Percentiles rank a stretch among this genome's conserved stretches.
phyloP scores from a whole-genome alignment of 345 rosid species.

The Euphorbia pulcherrima region DNA sequence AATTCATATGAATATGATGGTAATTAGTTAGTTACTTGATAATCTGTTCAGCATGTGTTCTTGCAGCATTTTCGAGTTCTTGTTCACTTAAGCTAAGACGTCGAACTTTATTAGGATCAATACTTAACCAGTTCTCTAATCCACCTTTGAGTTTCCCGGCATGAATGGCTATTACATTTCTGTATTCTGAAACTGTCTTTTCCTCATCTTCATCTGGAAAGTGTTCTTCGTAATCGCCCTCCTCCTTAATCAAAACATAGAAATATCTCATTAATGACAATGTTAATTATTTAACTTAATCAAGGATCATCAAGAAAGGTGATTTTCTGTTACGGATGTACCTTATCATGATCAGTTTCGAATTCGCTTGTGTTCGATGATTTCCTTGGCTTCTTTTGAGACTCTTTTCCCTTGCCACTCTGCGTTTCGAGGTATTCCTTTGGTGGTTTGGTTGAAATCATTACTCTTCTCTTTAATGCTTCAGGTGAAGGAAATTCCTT shows the following conservation, averaged over 20 bases:
- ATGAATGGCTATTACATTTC: conserved; percentile 27
- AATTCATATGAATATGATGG: neutral
- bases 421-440: conserved; percentile 52
- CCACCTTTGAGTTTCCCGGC: conserved; percentile 27
- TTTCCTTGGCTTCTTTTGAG: conserved; percentile 3
- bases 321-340: neutral
- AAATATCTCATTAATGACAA: too few relatives aligned
- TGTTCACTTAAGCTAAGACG: conserved; percentile 31
- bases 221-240: neutral
- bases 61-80: conserved; percentile 21
- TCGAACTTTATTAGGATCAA: conserved; percentile 19
- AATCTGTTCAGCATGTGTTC: conserved; percentile 15
- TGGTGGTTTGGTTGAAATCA: conserved; percentile 89
- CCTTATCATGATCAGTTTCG: conserved; percentile 10
- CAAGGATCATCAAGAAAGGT: neutral
- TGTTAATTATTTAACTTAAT: too few relatives aligned
- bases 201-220: conserved; percentile 22
- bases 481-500: conserved; percentile 68
- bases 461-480: conserved; percentile 45
- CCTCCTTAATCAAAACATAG: too few relatives aligned
- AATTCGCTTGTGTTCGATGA: conserved; percentile 15
- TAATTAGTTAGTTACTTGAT: conserved; percentile 11
- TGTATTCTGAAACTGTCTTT: conserved; percentile 20
- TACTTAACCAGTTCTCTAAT: conserved; percentile 16
- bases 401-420: conserved; percentile 14